Evolutionary conservation across 371 early-diverging fungal species (phyloP), one percentile per base, ranked within the genome.

Genomic region (Saksenaea oblongispora): DNA sequence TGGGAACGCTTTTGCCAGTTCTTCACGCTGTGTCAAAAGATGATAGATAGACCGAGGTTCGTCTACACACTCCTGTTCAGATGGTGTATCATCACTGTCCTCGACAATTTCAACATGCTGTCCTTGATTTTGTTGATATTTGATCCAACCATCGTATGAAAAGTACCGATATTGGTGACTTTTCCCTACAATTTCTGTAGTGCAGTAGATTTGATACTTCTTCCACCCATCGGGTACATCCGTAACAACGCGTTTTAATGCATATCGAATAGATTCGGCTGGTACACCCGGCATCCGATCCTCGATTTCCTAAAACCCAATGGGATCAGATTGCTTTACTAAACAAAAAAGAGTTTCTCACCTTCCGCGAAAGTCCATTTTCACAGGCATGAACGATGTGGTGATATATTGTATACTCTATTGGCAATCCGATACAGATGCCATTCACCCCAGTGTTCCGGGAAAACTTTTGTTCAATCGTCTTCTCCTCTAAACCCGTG

Each of bases 81-180:
- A 22, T 22, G 22, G 2, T 31, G 2, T 7, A 31, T 7, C 22
- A 22, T 22, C 51, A 7, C 22, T 10, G 3, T 47, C 24, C 24
- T 4, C 22, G 22, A 11, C 34, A 5, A 41, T 8, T 11, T 35
- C 39, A 10, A 27, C 22, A 15, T 24, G 1, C 8, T 54, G 55
- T 9, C 41, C 54, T 27, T 53, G 47, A 8, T 28, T 61, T 31
- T 39, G 10, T 13, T 61, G 36, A 47, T 62, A 63, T 17, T 34
- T 14, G 3, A 37, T 27, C 17, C 56, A 55, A 5, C 61, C 68
- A 26, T 42, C 47, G 17, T 34, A 35, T 18, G 56, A 42, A 61
- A 61, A 69, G 34, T 69, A 69, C 1, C 69, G 64, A 51, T 69
- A 69, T 10, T 44, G 58, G 7, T 58, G 44, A 17, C 22, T 14